Conservation (phyloP, 129 eudicot species). For the Mikania micrantha region DNA sequence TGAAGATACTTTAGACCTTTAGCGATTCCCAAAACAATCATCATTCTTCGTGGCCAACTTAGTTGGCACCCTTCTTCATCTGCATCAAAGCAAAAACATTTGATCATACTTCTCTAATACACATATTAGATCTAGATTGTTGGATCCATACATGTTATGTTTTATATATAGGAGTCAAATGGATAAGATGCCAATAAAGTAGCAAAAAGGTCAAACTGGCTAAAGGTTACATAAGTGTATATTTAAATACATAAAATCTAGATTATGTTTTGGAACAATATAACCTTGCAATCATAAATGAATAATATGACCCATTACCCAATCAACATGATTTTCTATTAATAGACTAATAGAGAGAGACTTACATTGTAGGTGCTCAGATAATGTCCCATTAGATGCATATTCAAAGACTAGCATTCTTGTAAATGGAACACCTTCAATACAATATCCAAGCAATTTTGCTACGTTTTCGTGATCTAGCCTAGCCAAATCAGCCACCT, state of each 20-base stretch:
- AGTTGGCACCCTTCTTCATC: slow-evolving; percentile 90
- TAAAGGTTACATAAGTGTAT: not conserved
- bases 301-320: not conserved
- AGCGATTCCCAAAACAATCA: slow-evolving; percentile 72
- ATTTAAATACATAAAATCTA: not conserved
- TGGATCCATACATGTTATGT: not conserved
- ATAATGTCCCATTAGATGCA: slow-evolving; percentile 92
- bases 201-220: not conserved
- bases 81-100: slow-evolving; percentile 16
- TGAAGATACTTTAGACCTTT: slow-evolving; percentile 83
- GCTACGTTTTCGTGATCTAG: slow-evolving; percentile 69
- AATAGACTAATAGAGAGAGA: too few species aligned
- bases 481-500: slow-evolving; percentile 92
- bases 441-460: slow-evolving; percentile 76
- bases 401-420: slow-evolving; percentile 96
- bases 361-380: slow-evolving; percentile 94
- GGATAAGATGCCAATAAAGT: not conserved
- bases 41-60: slow-evolving; percentile 91
- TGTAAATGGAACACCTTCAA: slow-evolving; percentile 72
- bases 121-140: not conserved
- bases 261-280: not conserved
- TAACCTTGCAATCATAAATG: not conserved
- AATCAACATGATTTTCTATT: too few species aligned
- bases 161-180: not conserved
- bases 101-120: slow-evolving; percentile 3